These are phyloP conservation scores for Fraxinus quadrangulata DNA, from an alignment of 257 asterid species.

Conservation along the genomic window DNA sequence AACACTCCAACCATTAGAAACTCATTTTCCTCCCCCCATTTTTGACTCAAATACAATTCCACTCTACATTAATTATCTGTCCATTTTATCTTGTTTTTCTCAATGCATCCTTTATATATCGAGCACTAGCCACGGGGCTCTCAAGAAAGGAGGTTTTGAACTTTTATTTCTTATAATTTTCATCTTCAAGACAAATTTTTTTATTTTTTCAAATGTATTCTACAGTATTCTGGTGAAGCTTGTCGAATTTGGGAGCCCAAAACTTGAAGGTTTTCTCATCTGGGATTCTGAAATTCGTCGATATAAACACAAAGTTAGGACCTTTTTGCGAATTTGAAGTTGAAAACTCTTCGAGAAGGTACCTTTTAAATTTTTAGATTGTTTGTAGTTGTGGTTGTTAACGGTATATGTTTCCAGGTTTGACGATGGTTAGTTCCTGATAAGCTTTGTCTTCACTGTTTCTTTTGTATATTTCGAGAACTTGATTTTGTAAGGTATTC, in stretches of 20 bases:
- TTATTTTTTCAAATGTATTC: slow-evolving; percentile 6
- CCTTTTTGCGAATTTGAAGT: slow-evolving; percentile 44
- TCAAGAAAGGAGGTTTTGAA: slow-evolving; percentile 15
- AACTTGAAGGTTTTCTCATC: slow-evolving; percentile 29
- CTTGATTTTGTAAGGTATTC: slow-evolving; percentile 13
- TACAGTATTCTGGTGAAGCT: slow-evolving; percentile 6
- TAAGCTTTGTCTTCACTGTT: slow-evolving; percentile 26
- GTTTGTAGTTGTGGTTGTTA: slow-evolving; percentile 13
- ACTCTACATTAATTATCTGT: neutral
- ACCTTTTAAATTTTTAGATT: slow-evolving; percentile 4
- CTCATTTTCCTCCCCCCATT: slow-evolving; percentile 20
- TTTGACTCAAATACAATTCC: slow-evolving; percentile 19
- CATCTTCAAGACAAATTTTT: slow-evolving; percentile 16
- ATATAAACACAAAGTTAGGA: slow-evolving; percentile 39
- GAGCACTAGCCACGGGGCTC: slow-evolving; percentile 16
- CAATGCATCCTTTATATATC: slow-evolving; percentile 21
- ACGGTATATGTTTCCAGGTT: neutral
- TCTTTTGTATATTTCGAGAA: slow-evolving; percentile 27
- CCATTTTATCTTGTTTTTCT: neutral
- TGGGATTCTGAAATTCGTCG: slow-evolving; percentile 48
- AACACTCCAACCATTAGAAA: slow-evolving; percentile 30
- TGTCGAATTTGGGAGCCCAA: slow-evolving; percentile 13
- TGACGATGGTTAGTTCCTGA: slow-evolving; percentile 16
- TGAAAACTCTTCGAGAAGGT: slow-evolving; percentile 36
- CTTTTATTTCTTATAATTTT: slow-evolving; percentile 4